Percentiles rank a stretch among this genome's conserved stretches.
Conservation (phyloP, 805 yeast genomes). For the Wickerhamiella parazyma region DNA sequence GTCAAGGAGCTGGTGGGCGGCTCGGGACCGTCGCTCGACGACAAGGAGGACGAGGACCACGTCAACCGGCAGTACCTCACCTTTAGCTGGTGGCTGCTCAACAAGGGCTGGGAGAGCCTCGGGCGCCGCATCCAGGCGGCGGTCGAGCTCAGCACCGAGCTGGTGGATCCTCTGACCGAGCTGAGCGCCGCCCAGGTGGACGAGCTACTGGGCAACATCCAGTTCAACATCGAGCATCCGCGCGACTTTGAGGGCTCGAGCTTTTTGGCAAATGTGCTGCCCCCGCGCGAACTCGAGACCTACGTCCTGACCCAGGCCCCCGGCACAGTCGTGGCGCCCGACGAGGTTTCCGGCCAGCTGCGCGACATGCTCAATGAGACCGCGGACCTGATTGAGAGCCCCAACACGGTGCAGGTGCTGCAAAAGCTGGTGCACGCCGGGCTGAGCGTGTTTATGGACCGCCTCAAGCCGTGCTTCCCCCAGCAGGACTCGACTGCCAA, state of each 20-base stretch:
- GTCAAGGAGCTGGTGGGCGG: conserved; percentile 53
- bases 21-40: conserved; percentile 11
- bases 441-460: conserved; percentile 34
- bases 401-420: conserved; percentile 29
- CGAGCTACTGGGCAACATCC: conserved; percentile 25
- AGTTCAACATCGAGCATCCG: conserved; percentile 26
- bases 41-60: conserved; percentile 21
- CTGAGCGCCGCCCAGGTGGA: conserved; percentile 47
- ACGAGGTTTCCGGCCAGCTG: conserved; percentile 19
- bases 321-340: conserved; percentile 12
- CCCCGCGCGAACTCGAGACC: conserved; percentile 40
- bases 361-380: conserved; percentile 32
- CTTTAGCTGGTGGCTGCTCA: conserved; percentile 86
- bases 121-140: conserved; percentile 39
- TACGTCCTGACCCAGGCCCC: conserved; percentile 40
- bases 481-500: conserved; percentile 28
- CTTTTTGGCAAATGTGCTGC: conserved; percentile 30
- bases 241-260: conserved; percentile 11
- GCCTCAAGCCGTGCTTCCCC: conserved; percentile 20
- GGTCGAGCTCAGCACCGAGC: conserved; percentile 48
- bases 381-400: conserved; percentile 30
- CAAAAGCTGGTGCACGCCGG: conserved; percentile 32
- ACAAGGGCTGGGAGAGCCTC: conserved; percentile 64
- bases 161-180: conserved; percentile 60
- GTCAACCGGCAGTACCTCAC: conserved; percentile 71